A percentile compares a stretch with the other conserved stretches of the same genome.
Conservation (phyloP, 1,139 yeast species). For the Diutina neorugosa region DNA sequence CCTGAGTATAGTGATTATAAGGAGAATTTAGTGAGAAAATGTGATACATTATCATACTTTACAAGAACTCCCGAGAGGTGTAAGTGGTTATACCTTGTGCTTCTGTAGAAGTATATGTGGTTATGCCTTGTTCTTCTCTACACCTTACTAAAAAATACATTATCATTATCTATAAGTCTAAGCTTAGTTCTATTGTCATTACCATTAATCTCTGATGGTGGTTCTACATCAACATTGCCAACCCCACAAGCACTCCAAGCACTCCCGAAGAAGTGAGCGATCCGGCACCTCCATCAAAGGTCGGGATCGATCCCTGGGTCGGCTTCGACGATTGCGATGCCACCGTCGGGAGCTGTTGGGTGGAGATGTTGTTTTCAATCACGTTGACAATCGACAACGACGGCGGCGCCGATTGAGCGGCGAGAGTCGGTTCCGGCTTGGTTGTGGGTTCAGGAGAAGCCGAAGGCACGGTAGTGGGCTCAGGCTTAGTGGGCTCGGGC, state of each 20-base stretch:
- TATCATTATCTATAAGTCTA: background rate
- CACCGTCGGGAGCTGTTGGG: background rate
- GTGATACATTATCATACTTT: too few species aligned
- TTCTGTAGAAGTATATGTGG: too few species aligned
- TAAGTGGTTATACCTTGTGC: too few species aligned
- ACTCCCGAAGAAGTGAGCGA: background rate
- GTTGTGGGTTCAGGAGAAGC: background rate
- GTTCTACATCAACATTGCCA: background rate
- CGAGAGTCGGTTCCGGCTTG: background rate
- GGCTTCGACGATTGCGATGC: background rate
- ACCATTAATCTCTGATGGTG: background rate
- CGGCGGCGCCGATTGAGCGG: background rate
- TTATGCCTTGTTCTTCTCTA: too few species aligned
- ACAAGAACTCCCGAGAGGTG: too few species aligned
- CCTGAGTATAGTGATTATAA: too few species aligned
- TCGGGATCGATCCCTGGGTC: background rate
- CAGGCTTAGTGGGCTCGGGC: background rate
- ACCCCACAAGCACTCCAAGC: background rate
- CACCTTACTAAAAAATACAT: too few species aligned
- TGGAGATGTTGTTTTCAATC: constrained; percentile 4
- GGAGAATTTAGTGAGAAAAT: too few species aligned
- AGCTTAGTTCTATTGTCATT: background rate
- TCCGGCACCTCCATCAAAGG: constrained; percentile 4
- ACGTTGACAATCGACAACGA: background rate
- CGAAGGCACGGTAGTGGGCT: background rate